Conservation (phyloP, 768 basidiomycete genomes). For the Lepiota venenata region DNA sequence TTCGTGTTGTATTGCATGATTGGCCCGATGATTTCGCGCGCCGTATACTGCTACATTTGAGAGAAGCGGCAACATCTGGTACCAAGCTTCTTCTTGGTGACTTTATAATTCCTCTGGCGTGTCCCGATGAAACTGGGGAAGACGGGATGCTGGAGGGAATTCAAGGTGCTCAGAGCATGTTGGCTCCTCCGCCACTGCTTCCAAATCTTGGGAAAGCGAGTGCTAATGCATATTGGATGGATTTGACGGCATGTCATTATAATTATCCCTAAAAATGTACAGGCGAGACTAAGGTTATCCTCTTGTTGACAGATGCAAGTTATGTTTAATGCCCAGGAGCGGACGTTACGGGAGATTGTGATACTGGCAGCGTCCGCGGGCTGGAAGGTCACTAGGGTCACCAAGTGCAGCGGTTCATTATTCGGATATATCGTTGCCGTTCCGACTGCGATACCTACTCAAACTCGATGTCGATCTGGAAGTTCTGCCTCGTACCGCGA, state of each 20-base stretch:
- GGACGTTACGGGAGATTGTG: conserved; percentile 30
- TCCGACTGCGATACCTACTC: conserved; percentile 49
- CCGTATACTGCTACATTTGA: conserved; percentile 34
- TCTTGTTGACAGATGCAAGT: conserved; percentile 33
- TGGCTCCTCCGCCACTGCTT: conserved; percentile 31
- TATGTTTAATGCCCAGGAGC: conserved; percentile 35
- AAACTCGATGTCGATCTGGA: conserved; percentile 17
- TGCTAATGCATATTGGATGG: conserved; percentile 31
- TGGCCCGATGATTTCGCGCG: conserved; percentile 49
- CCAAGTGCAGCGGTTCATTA: conserved; percentile 55
- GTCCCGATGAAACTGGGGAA: conserved; percentile 22
- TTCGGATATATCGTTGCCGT: conserved; percentile 73
- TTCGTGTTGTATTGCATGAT: conserved; percentile 60
- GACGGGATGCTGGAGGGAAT: conserved; percentile 13
- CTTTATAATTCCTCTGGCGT: conserved; percentile 33
- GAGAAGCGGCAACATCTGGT: conserved; percentile 28
- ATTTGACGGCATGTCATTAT: conserved; percentile 28
- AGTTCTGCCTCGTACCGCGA: conserved; percentile 23
- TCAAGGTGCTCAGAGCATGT: conserved; percentile 12
- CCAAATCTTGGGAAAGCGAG: conserved; percentile 36
- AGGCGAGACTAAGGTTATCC: not conserved
- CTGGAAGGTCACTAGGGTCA: conserved; percentile 31
- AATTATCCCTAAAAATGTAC: not conserved
- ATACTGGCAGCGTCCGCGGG: conserved; percentile 26
- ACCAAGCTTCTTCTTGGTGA: conserved; percentile 43